Base-by-base conservation (phyloP, 768 basidiomycete genomes). In the Boletus pseudo-olivaceus region DNA sequence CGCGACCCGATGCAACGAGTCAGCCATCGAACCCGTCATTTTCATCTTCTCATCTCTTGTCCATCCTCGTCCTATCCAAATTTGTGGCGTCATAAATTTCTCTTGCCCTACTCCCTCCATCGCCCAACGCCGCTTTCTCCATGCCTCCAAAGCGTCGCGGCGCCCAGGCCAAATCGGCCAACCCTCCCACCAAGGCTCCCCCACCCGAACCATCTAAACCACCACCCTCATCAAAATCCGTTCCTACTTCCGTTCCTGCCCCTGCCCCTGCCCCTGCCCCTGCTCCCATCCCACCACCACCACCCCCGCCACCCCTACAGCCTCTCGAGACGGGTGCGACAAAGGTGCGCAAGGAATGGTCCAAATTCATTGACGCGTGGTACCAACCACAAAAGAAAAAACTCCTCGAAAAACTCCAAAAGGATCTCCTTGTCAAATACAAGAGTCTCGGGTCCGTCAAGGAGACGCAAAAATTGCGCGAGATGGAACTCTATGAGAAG, bases 131-230 rank as follows among this genome's bases (percentile, higher is more conserved):
- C n/a, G n/a, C n/a, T n/a, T n/a, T n/a, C n/a, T n/a, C n/a, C n/a
- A 70, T 70, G 68, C 66, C 70, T 47, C 59, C 68, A 60, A 71
- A 70, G 47, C 70, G 69, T 56, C 65, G 64, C 15, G 51, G 55
- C 39, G 48, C 56, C 2, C 57, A 61, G 43, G 48, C 62, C 34
- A 67, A 54, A 44, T 6, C 47, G 47, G 59, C 58, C 45, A 7
- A 59, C 15, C 45, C 11, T 12, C 44, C 54, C 32, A 6, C 54
- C 33, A 58, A 63, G 43, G 47, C 55, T 11, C 33, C 54, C 20
- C 46, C 67, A 6, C 47, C 61, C 5, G 33, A 60, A 12, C 54
- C 40, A 37, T 48, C 65, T 8, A 65, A 56, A 55, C 55, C 19
- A 11, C 8, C 40, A 0, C n/a, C 50, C n/a, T n/a, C 51, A 8